Conservation (phyloP, 2,329 filamentous ascomycete species). For the Talaromyces sp. region DNA sequence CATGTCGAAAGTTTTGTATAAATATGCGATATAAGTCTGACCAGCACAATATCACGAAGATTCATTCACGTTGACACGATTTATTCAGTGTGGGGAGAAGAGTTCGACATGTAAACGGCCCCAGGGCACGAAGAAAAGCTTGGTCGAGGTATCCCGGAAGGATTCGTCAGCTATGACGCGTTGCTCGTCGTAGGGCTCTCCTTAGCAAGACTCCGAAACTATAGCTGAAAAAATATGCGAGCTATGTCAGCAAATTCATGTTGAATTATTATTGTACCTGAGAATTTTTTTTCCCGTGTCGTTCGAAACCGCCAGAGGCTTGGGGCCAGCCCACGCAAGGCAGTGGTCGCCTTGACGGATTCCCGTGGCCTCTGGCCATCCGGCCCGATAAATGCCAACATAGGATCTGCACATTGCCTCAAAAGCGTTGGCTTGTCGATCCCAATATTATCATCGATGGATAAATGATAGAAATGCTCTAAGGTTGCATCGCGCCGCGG, state of each 20-base stretch:
- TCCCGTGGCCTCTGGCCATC: neutral
- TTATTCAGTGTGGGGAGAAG: neutral
- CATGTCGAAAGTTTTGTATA: neutral
- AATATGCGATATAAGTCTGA: neutral
- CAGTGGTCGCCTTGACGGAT: neutral
- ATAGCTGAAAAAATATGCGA: neutral
- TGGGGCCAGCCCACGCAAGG: neutral
- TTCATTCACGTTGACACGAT: neutral
- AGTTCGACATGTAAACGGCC: neutral
- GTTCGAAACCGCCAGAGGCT: neutral
- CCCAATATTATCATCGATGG: neutral
- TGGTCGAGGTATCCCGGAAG: neutral
- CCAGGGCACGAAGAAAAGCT: neutral
- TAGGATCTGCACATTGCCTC: neutral
- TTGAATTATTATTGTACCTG: neutral
- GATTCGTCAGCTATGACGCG: constrained; percentile 1
- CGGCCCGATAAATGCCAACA: neutral
- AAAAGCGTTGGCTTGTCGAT: neutral
- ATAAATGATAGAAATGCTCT: neutral
- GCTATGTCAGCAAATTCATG: neutral
- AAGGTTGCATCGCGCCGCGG: neutral
- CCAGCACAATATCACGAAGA: neutral
- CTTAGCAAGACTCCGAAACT: neutral
- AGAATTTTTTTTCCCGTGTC: neutral
- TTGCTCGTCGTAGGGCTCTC: neutral